A percentile compares a stretch with the other conserved stretches of the same genome.
Evolutionary conservation across 75 land plant species (phyloP).

Genomic region (Cupressus sempervirens): DNA sequence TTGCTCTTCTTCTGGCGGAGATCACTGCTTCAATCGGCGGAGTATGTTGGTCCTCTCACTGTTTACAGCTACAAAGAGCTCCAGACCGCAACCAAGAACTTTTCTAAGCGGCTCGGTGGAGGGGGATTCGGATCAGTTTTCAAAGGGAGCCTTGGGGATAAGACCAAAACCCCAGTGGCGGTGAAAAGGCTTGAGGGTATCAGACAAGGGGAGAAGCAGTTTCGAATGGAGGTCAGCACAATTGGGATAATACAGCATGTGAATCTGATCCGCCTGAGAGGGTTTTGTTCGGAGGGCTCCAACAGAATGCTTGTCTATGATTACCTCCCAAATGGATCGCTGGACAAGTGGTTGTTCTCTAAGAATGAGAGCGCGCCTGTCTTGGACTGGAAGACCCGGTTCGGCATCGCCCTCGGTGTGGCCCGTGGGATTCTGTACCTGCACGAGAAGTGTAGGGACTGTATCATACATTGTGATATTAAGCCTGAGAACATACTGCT

Average conservation of each 20-base stretch:
- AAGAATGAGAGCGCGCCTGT: neutral
- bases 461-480: slow-evolving; percentile 5
- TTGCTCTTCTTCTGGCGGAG: neutral
- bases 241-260: slow-evolving; percentile 21
- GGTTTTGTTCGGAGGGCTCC: slow-evolving; percentile 15
- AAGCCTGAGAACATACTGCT: slow-evolving; percentile 28
- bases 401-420: neutral
- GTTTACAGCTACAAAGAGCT: slow-evolving; percentile 15
- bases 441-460: slow-evolving; percentile 1
- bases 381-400: slow-evolving; percentile 1
- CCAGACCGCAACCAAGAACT: slow-evolving; percentile 15
- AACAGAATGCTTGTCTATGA: neutral
- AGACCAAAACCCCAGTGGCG: slow-evolving; percentile 1
- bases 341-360: neutral
- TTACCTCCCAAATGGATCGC: neutral
- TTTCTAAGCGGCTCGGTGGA: slow-evolving; percentile 18
- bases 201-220: slow-evolving; percentile 15
- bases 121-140: slow-evolving; percentile 24
- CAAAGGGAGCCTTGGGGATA: slow-evolving; percentile 15
- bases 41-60: slow-evolving; percentile 13
- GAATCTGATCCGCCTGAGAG: slow-evolving; percentile 14
- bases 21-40: neutral
- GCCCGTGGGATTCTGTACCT: slow-evolving; percentile 3
- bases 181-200: slow-evolving; percentile 25
- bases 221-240: slow-evolving; percentile 21